Percentiles rank a stretch among this genome's conserved stretches.
Conservation (phyloP, 768 basidiomycete species). For the Xerocomellus amylosporus region DNA sequence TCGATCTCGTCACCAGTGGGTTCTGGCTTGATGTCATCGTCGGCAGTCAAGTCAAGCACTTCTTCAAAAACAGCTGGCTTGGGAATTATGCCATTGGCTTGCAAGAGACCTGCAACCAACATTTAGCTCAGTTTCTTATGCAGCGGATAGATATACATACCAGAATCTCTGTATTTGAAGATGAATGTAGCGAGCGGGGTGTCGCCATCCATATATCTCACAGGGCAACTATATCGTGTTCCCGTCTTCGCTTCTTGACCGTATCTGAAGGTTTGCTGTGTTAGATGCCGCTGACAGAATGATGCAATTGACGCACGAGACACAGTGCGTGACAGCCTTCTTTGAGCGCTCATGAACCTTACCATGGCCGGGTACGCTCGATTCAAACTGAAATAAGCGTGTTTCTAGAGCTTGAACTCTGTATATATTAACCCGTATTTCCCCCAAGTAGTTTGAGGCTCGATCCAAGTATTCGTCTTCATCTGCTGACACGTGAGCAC, state of each 20-base stretch:
- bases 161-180: constrained; percentile 31
- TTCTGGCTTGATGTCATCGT: constrained; percentile 11
- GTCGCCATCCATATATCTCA: constrained; percentile 12
- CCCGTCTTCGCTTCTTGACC: constrained; percentile 16
- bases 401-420: background rate
- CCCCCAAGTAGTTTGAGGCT: constrained; percentile 18
- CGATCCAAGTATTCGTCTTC: constrained; percentile 24
- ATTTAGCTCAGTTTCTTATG: background rate
- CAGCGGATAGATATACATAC: constrained; percentile 13
- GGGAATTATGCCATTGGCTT: constrained; percentile 28
- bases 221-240: background rate
- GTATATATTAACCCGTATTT: constrained; percentile 16
- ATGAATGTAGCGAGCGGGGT: constrained; percentile 24
- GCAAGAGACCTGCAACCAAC: constrained; percentile 22
- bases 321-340: constrained; percentile 30
- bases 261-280: constrained; percentile 16
- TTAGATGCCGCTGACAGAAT: background rate
- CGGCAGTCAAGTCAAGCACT: constrained; percentile 25
- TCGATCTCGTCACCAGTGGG: constrained; percentile 5
- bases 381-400: rapidly evolving
- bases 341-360: constrained; percentile 33
- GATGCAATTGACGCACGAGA: constrained; percentile 19
- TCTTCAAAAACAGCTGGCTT: constrained; percentile 5
- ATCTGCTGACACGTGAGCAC: constrained; percentile 20
- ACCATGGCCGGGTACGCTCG: background rate